Base-by-base conservation (phyloP, 2,329 filamentous ascomycete species). In the Lasiodiplodia sp. region DNA sequence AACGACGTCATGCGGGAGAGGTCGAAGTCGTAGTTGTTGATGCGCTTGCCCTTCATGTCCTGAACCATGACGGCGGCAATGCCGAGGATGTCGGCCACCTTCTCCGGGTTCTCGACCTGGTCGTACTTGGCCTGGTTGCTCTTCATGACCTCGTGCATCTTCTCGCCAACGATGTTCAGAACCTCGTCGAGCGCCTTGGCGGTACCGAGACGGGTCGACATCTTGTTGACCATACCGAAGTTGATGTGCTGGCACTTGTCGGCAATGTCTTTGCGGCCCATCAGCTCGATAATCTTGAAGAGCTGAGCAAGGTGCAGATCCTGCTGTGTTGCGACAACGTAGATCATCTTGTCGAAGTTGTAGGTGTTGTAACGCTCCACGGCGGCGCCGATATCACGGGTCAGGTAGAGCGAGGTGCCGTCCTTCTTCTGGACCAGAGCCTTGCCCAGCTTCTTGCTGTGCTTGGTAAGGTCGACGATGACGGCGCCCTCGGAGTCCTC, bases 131-230 rank as follows among this genome's bases (percentile, higher is more conserved):
- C 86, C 75, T 92, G 86, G 80, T 98, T 98, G 83, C 91, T 91
- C 81, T 85, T 89, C 96, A 99, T 99, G 64, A 96, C 93, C 70
- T 97, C 93, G 85, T 98, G 95, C 96, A 99, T 99, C 82, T 94
- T 93, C 67, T 97, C 95, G 75, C 89, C 90, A 8, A 96, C 93
- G 53, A 82, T 78, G 68, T 81, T 78, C 52, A 85, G 75, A 69
- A 84, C 83, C 68, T 86, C 81, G 73, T 82, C 80, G n/a, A 85
- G 77, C 69, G 80, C 82, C 69, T 82, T 80, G 38, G 76, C 75
- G 14, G 80, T 83, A 25, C 88, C 88, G 78, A 88, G 89, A 71
- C 88, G 84, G 10, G 88, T 89, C 72, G 84, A 86, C 87, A 91
- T 90, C 51, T 87, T 88, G 68, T 87, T 83, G 68, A 90, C 87